These are phyloP conservation scores for Panicum miliaceum DNA, from an alignment of 176 grass and related monocot genomes.

Conservation along the genomic window DNA sequence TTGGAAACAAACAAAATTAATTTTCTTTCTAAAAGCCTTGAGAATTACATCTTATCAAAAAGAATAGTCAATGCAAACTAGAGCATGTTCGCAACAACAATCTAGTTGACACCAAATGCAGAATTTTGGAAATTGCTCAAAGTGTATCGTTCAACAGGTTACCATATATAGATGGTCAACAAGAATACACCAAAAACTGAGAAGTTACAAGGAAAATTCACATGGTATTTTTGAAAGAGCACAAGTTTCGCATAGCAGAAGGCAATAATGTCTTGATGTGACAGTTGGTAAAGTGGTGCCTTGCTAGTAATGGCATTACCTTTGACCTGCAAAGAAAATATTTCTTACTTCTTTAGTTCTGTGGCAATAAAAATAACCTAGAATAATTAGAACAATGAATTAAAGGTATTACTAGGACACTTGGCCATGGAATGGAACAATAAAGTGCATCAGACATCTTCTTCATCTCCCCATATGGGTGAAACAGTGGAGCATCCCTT, in stretches of 20 bases:
- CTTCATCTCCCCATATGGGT: not conserved
- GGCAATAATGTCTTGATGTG: slow-evolving; percentile 14
- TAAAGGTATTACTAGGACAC: not conserved
- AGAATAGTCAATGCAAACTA: no score
- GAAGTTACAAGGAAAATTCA: not conserved
- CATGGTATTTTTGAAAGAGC: not conserved
- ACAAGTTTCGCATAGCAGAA: slow-evolving; percentile 3
- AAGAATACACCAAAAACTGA: no score
- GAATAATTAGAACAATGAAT: not conserved
- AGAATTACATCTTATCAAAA: no score
- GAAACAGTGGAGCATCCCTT: not conserved
- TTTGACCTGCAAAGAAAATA: not conserved
- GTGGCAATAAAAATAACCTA: not conserved
- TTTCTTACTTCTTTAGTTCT: not conserved
- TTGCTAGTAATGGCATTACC: not conserved
- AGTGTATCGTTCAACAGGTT: no score
- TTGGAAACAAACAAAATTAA: not conserved
- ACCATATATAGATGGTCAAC: no score
- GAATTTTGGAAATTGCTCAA: no score
- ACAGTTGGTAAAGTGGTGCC: not conserved
- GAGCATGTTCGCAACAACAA: no score
- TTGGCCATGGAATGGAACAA: slow-evolving; percentile 26
- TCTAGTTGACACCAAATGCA: no score
- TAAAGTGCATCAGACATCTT: slow-evolving; percentile 15
- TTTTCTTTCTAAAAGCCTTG: no score